These are phyloP conservation scores for Mortierella sp. DNA, from an alignment of 371 early-diverging fungal species.

Conservation along the genomic window DNA sequence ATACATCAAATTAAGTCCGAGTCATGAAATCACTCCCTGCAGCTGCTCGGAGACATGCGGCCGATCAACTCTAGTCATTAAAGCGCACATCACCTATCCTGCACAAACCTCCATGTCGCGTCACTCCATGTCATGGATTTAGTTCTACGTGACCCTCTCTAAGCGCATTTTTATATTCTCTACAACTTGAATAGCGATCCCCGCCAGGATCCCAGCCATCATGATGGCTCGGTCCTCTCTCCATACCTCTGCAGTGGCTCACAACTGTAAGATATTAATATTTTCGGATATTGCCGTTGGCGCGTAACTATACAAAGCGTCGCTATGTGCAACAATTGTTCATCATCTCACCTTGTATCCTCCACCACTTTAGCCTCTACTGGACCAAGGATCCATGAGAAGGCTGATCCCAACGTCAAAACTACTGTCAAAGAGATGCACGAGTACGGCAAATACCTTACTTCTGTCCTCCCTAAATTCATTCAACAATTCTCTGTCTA, in stretches of 20 bases:
- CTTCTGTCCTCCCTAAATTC: constrained; percentile 91
- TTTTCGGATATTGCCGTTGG: background rate
- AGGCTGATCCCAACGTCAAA: constrained; percentile 45
- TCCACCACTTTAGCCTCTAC: constrained; percentile 16
- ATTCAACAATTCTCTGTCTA: constrained; percentile 97
- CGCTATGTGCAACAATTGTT: background rate
- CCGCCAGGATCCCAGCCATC: constrained; percentile 51
- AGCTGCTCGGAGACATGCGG: constrained; percentile 19
- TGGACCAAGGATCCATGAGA: constrained; percentile 56
- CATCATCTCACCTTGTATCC: background rate
- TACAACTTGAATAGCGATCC: constrained; percentile 20
- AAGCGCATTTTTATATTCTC: background rate
- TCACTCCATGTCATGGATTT: background rate
- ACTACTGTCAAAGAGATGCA: constrained; percentile 65
- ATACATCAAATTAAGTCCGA: background rate
- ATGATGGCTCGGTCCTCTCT: constrained; percentile 48
- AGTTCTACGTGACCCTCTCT: background rate
- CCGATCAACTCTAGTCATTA: constrained; percentile 23
- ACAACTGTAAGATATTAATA: constrained; percentile 34
- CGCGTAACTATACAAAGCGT: too few relatives aligned
- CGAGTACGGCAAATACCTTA: constrained; percentile 92
- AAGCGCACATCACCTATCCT: background rate
- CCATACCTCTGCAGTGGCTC: constrained; percentile 44
- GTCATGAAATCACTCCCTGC: background rate
- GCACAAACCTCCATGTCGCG: constrained; percentile 1